These are phyloP conservation scores for Eucalyptus guilfoylei DNA, from an alignment of 345 rosid genomes.

Conservation along the genomic window DNA sequence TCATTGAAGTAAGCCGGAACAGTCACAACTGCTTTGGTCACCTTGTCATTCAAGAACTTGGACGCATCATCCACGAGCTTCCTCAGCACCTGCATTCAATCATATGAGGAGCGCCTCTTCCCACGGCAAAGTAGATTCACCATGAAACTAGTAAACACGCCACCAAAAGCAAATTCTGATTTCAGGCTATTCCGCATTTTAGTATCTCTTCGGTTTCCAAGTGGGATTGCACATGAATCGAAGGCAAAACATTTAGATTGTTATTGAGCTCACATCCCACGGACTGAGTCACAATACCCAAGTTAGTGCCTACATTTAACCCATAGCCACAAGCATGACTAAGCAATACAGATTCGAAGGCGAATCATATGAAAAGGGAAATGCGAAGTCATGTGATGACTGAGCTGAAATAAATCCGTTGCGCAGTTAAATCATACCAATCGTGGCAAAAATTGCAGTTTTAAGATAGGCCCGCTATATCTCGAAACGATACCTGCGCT, in stretches of 20 bases:
- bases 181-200: background rate
- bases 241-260: background rate
- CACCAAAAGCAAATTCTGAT: background rate
- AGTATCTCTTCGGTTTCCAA: background rate
- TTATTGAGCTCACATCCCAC: background rate
- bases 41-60: conserved; percentile 67
- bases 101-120: background rate
- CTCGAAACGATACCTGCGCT: conserved; percentile 57
- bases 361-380: background rate
- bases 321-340: background rate
- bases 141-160: background rate
- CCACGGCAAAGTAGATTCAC: background rate
- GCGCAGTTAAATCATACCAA: background rate
- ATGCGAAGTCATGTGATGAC: background rate
- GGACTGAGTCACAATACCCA: background rate
- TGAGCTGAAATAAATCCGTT: background rate
- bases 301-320: background rate
- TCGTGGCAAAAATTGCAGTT: background rate
- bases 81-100: conserved; percentile 62
- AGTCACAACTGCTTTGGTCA: conserved; percentile 71
- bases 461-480: background rate
- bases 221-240: background rate
- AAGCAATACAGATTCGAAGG: background rate
- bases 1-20: conserved; percentile 85
- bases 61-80: conserved; percentile 98